Percentiles rank a stretch among this genome's conserved stretches.
These are phyloP conservation scores for Candida andamanensis DNA, from an alignment of 805 yeast genomes.

Conservation along the genomic window DNA sequence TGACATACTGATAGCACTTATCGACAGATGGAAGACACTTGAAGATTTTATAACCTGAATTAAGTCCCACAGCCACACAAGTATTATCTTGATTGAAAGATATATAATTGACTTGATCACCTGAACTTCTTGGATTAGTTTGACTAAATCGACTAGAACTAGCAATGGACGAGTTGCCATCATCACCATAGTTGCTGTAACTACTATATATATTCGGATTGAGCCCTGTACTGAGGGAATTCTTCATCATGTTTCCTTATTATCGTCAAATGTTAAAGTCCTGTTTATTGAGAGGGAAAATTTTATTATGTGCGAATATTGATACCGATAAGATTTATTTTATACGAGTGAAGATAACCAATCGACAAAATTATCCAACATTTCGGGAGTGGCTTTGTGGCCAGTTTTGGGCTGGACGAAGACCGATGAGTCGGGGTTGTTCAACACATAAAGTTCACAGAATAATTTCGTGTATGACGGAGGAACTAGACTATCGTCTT, in stretches of 20 bases:
- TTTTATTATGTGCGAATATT: too few relatives aligned
- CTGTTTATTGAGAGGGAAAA: background rate
- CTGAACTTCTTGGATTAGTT: conserved; percentile 8
- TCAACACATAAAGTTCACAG: conserved; percentile 23
- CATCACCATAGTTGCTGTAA: conserved; percentile 9
- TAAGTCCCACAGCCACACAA: conserved; percentile 73
- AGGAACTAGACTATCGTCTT: conserved; percentile 33
- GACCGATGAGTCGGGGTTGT: conserved; percentile 20
- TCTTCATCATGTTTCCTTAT: conserved; percentile 11
- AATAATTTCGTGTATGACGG: conserved; percentile 26
- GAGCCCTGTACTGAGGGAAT: conserved; percentile 10
- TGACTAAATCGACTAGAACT: conserved; percentile 11
- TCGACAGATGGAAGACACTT: conserved; percentile 56
- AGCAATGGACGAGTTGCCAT: conserved; percentile 13
- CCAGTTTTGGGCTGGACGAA: conserved; percentile 26
- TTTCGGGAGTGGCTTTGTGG: conserved; percentile 30
- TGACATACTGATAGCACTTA: conserved; percentile 28
- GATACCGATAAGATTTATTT: background rate
- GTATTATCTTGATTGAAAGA: conserved; percentile 83
- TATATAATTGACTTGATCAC: conserved; percentile 33
- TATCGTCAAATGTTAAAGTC: background rate
- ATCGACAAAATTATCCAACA: conserved; percentile 26
- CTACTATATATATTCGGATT: conserved; percentile 10
- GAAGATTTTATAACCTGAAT: conserved; percentile 63
- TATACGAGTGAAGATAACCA: conserved; percentile 23